Base-by-base conservation (phyloP, 768 basidiomycete species). In the Postia placenta region DNA sequence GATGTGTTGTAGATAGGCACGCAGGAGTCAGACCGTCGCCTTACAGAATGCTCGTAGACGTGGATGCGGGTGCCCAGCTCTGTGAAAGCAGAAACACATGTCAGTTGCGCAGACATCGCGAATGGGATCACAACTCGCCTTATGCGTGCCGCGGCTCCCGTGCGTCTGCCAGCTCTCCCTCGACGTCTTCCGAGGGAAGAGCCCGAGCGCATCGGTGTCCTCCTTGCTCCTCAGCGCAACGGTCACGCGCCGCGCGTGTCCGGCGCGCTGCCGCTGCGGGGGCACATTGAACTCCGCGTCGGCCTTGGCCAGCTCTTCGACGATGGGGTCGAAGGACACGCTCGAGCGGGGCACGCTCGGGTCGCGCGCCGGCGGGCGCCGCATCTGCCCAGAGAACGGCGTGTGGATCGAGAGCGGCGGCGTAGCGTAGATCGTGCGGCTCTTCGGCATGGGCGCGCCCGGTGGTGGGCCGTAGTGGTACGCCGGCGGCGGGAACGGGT, bases 181-280 rank as follows among this genome's bases (percentile, higher is more conserved):
- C 35, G 37, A 48, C 19, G 47, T 33, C 22, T 47, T 35, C 11
- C 39, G 33, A 19, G 17, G n/a, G 45, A 42, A 37, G 19, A 60
- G 46, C 38, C 46, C 57, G 40, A 54, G 48, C 38, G 56, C 57
- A 36, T 60, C 62, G 5, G 52, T 28, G 30, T 60, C 58, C 35
- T 60, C 61, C 51, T 52, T 60, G 53, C 65, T 67, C 58, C 66
- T 69, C 57, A 70, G 48, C 36, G 60, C 51, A 49, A 73, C 65
- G 49, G 67, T 74, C 51, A 73, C 61, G 12, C 73, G 68, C 24
- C 67, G 63, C 11, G 68, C 65, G 35, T 74, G 71, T 4, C 73
- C 72, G 1, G 59, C 54, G n/a, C 52, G 60, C 49, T 66, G 64
- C 36, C 57, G 49, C 47, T 58, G 60, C 19, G 63, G 65, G 20